Base-by-base conservation (phyloP, 495 filamentous ascomycete species). In the Letharia columbiana region DNA sequence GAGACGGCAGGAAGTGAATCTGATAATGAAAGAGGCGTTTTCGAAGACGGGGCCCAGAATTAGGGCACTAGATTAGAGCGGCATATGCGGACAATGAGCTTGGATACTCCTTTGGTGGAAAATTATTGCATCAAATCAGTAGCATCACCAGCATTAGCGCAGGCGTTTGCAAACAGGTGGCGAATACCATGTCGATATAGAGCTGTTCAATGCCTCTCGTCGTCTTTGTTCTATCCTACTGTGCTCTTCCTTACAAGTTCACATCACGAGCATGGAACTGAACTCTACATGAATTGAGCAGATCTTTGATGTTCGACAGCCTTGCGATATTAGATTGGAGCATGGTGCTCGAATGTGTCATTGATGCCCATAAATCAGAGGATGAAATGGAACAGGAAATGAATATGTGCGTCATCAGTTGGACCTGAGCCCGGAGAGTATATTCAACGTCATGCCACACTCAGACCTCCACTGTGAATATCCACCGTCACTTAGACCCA, bases 1-100 rank as follows among this genome's bases (percentile, higher is more conserved):
- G 67, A 82, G 79, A 68, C 79, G 85, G 64, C 81, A 80, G 68
- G 81, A 78, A 20, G 74, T 89, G 58, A 75, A 84, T 45, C 80
- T 72, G 42, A 75, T 73, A 23, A 67, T 83, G 54, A 76, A 70
- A 68, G 66, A 69, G 18, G 76, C 73, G 42, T 71, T 82, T 54
- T 61, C 68, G 66, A 72, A 75, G 50, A 66, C 67, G 11, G 76
- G 75, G 6, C 72, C 71, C 37, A 73, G 62, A 66, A 69, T 66
- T 33, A 58, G 61, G 9, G 8, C 23, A 45, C 64, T 66, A 8
- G 54, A 65, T 15, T 60, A 57, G n/a, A 49, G 20, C 31, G 28
- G 35, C 47, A 28, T 20, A 28, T 41, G 40, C 15, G 20, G n/a
- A 41, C 39, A 20, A 17, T 1, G 56, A 18, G 15, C 23, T 65